Percentiles rank a stretch among this genome's conserved stretches.
These are phyloP conservation scores for Colletotrichum tamarilloi DNA, from an alignment of 2,329 filamentous ascomycete genomes.

Conservation along the genomic window DNA sequence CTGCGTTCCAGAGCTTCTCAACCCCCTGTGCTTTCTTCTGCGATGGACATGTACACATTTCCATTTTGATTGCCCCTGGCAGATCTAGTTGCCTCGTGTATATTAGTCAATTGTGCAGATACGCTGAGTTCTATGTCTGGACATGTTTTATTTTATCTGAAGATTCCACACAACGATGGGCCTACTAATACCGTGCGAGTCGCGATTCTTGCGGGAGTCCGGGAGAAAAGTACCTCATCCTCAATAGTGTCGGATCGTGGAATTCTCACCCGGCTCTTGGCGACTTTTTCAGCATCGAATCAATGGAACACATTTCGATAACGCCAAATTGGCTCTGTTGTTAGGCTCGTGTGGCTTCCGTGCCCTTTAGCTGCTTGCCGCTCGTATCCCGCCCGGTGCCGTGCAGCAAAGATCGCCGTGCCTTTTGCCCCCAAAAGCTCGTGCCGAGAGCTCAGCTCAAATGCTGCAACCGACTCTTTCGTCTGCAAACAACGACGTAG, in stretches of 20 bases:
- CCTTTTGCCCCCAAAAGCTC: not conserved
- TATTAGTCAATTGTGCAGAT: not conserved
- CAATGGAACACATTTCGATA: constrained; percentile 22
- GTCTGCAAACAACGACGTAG: constrained; percentile 1
- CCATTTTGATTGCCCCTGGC: constrained; percentile 12
- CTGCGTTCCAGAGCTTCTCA: constrained; percentile 4
- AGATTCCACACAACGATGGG: not conserved
- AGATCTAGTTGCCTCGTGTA: constrained; percentile 24
- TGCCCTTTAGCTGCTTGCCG: not conserved
- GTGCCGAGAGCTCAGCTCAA: not conserved
- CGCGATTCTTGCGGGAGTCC: not conserved
- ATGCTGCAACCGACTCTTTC: constrained; percentile 1
- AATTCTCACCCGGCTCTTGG: constrained; percentile 9
- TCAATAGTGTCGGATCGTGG: not conserved
- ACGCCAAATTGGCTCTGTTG: not conserved
- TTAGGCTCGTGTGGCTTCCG: not conserved
- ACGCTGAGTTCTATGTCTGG: not conserved
- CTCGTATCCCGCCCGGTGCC: constrained; percentile 7
- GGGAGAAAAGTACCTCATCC: not conserved
- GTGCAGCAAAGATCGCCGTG: constrained; percentile 12
- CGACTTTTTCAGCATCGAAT: not conserved
- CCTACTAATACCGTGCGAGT: not conserved
- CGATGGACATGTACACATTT: not conserved
- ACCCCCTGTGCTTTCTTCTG: constrained; percentile 1
- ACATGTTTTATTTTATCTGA: not conserved